Percentiles rank a stretch among this genome's conserved stretches.
These are phyloP conservation scores for Saccharomyces eubayanus DNA, from an alignment of 805 yeast genomes.

Conservation along the genomic window DNA sequence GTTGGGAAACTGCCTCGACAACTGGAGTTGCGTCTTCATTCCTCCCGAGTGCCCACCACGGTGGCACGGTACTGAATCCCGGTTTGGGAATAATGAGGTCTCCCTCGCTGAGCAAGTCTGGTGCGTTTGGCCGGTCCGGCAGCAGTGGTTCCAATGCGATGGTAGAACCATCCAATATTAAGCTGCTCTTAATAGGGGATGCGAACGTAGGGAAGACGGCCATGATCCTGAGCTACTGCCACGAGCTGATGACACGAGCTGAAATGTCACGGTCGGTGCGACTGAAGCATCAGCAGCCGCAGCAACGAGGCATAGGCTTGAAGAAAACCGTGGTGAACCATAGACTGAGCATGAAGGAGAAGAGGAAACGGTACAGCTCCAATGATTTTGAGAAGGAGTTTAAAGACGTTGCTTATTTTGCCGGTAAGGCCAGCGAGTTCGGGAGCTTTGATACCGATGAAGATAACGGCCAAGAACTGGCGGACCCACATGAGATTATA, in stretches of 20 bases:
- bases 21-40: neutral
- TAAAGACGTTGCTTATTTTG: neutral
- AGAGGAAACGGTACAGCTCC: constrained; percentile 27
- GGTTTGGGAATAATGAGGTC: neutral
- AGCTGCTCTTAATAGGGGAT: constrained; percentile 37
- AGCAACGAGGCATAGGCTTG: constrained; percentile 2
- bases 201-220: constrained; percentile 45
- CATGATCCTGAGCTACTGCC: constrained; percentile 36
- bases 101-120: neutral
- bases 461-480: constrained; percentile 4
- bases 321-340: constrained; percentile 9
- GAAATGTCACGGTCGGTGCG: constrained; percentile 7
- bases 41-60: neutral
- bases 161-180: constrained; percentile 20
- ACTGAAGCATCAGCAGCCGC: neutral
- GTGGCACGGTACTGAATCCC: neutral
- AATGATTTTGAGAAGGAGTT: constrained; percentile 30
- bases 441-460: constrained; percentile 4
- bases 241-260: constrained; percentile 27
- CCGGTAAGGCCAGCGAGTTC: neutral
- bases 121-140: neutral
- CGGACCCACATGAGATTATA: constrained; percentile 27
- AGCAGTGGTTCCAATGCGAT: neutral
- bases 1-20: neutral
- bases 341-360: constrained; percentile 1